Base-by-base conservation (phyloP, 1,284 basidiomycete species). In the Apiotrichum veenhuisii region DNA sequence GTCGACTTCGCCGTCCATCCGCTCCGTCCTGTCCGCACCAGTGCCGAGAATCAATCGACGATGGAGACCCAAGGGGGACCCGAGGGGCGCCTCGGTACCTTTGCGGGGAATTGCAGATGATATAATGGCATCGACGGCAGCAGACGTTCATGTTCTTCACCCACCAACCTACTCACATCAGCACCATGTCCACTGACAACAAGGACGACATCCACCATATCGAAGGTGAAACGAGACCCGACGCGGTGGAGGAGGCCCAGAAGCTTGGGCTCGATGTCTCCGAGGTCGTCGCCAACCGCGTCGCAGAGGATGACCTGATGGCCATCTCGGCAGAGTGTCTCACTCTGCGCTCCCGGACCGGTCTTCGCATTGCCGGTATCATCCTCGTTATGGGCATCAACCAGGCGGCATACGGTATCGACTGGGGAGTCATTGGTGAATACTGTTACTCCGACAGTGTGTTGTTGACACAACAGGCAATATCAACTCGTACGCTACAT, bases 361-460 rank as follows among this genome's bases (percentile, higher is more conserved):
- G 23, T 58, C 80, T 25, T 77, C 80, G 65, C 79, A 25, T 69
- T 37, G 52, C 59, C 12, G 45, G 80, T 34, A 74, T 80, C 49
- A 78, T 79, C n/a, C 64, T 82, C 27, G 73, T 81, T 18, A 76
- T 77, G 22, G 81, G 80, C 59, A 80, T 79, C 62, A 55, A 55
- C 27, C 54, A 55, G 34, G 54, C 54, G 9, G 52, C 42, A 14
- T 43, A 26, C 25, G 44, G 44, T 20, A 30, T 45, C n/a, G 44
- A 45, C 44, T 45, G 44, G 44, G 44, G 25, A 10, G 44, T 45
- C 9, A 45, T 45, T 18, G 44, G 40, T 41, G 40, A 41, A 18
- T 5, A 37, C 14, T 37, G 30, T 30, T 30, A n/a, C n/a, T n/a
- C n/a, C n/a, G 30, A 37, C 8, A 8, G 20, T 22, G n/a, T 10